Percentiles rank a stretch among this genome's conserved stretches.
phyloP scores from a whole-genome alignment of 176 grass and related monocot genomes.

The Chrysopogon serrulatus region DNA sequence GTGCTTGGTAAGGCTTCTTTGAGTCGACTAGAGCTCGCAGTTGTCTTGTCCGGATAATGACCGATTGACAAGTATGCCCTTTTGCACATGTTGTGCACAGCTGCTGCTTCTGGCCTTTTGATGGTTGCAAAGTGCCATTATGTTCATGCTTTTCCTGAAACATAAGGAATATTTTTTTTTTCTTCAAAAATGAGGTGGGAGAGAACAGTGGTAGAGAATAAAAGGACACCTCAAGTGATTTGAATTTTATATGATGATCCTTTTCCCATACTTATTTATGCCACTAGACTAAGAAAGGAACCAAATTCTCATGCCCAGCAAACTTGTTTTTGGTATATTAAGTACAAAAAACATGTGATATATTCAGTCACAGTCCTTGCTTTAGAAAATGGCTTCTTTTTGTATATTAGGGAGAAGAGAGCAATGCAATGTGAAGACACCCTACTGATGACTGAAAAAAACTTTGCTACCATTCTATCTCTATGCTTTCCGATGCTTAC shows the following conservation, averaged over 20 bases:
- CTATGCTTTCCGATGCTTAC: slow-evolving; percentile 18
- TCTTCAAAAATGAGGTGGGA: not conserved
- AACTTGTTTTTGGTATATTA: not conserved
- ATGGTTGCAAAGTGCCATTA: slow-evolving; percentile 9
- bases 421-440: not conserved
- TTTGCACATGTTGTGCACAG: slow-evolving; percentile 54
- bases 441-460: not conserved
- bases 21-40: slow-evolving; percentile 67
- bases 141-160: slow-evolving; percentile 31
- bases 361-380: not conserved
- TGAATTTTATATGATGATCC: not conserved
- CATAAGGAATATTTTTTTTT: not conserved
- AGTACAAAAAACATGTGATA: not conserved
- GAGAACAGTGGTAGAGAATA: not conserved
- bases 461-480: not conserved
- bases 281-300: not conserved
- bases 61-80: slow-evolving; percentile 58
- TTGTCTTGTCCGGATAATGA: slow-evolving; percentile 51
- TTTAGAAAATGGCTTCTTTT: not conserved
- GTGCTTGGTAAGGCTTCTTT: slow-evolving; percentile 62
- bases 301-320: not conserved
- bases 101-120: not conserved
- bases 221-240: not conserved
- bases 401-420: not conserved
- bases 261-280: not conserved